Conservation (phyloP, 495 filamentous ascomycete genomes). For the Penicillium macrosclerotiorum region DNA sequence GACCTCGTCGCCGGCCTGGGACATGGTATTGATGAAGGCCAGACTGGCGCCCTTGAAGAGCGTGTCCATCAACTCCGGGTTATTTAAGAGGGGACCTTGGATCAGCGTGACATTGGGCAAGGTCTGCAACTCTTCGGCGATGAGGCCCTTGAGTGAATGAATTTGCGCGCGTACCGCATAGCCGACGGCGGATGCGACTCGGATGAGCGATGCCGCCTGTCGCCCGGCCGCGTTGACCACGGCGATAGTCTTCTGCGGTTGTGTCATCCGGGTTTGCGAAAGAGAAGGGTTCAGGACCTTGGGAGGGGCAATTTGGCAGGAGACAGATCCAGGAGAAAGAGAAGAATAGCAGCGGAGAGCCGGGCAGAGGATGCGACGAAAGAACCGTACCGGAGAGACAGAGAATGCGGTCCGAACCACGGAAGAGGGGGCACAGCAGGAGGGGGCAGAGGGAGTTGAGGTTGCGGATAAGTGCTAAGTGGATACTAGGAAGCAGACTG, state of each 20-base stretch:
- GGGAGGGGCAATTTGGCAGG: background rate
- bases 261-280: conserved; percentile 38
- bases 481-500: conserved; percentile 6
- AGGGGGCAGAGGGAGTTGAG: background rate
- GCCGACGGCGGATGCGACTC: conserved; percentile 87
- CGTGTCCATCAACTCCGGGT: conserved; percentile 62
- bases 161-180: conserved; percentile 89
- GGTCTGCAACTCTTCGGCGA: conserved; percentile 74
- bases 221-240: conserved; percentile 91
- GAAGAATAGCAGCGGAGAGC: conserved; percentile 3
- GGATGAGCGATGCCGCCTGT: conserved; percentile 89
- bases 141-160: conserved; percentile 74
- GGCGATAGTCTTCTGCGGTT: conserved; percentile 72
- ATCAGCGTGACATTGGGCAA: conserved; percentile 84
- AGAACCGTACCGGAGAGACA: background rate
- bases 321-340: background rate
- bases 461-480: conserved; percentile 1
- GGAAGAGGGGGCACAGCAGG: background rate
- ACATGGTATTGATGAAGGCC: conserved; percentile 98
- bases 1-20: conserved; percentile 86
- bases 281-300: conserved; percentile 1
- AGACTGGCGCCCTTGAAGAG: conserved; percentile 82
- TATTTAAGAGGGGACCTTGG: conserved; percentile 76
- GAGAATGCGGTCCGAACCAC: conserved; percentile 1
- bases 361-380: conserved; percentile 1